phyloP scores from a whole-genome alignment of 345 rosid genomes.

The Conringia planisiliqua region DNA sequence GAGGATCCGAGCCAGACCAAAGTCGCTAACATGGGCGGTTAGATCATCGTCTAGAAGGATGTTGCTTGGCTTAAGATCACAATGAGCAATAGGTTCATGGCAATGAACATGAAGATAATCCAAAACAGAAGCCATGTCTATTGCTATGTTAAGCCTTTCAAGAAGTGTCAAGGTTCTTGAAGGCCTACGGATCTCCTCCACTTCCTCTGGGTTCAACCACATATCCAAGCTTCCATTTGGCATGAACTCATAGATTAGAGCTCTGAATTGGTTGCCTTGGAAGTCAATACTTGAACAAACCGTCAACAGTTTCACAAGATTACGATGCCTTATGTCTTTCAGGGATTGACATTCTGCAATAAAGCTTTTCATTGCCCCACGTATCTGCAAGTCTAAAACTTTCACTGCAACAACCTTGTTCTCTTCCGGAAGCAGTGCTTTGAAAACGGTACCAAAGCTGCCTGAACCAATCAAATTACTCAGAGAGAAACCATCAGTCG shows the following conservation, averaged over 20 bases:
- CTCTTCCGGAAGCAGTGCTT: background rate
- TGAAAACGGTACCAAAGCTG: background rate
- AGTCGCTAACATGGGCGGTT: too few species aligned
- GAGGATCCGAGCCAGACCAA: background rate
- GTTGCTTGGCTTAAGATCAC: conserved; percentile 29
- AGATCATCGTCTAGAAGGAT: background rate
- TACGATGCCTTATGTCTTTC: conserved; percentile 43
- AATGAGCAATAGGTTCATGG: conserved; percentile 16
- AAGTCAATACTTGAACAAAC: conserved; percentile 49
- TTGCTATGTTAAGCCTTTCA: conserved; percentile 36
- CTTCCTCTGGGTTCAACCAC: conserved; percentile 35
- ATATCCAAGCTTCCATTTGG: conserved; percentile 41
- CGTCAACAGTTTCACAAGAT: conserved; percentile 46
- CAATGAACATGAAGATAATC: conserved; percentile 21
- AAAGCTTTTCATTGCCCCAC: conserved; percentile 47
- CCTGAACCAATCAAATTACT: background rate
- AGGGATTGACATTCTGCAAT: conserved; percentile 44
- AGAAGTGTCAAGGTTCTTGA: conserved; percentile 16
- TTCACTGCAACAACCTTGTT: conserved; percentile 30
- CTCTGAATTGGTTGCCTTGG: conserved; percentile 49
- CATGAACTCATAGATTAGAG: conserved; percentile 47
- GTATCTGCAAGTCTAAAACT: conserved; percentile 36
- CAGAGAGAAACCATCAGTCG: background rate
- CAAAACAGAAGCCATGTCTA: conserved; percentile 25
- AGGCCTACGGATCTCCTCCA: conserved; percentile 8